phyloP scores from a whole-genome alignment of 768 basidiomycete species.

The Lentinula detonsa region DNA sequence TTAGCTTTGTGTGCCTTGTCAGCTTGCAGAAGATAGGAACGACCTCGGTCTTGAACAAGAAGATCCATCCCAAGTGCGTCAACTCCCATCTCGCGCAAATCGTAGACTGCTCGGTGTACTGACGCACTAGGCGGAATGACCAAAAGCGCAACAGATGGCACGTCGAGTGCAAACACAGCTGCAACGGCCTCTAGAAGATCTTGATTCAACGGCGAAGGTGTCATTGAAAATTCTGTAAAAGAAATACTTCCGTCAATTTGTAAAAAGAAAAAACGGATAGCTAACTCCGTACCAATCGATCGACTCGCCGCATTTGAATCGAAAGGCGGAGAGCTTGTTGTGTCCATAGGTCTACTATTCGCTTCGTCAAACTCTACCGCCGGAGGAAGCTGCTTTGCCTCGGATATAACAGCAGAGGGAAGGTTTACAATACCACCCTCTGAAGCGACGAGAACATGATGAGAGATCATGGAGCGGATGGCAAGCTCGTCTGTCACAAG shows the following conservation, averaged over 20 bases:
- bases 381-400: constrained; percentile 9
- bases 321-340: not conserved
- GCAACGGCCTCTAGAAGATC: constrained; percentile 63
- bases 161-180: constrained; percentile 65
- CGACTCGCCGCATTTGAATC: not conserved
- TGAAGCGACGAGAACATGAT: constrained; percentile 60
- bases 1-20: constrained; percentile 32
- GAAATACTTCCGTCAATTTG: not conserved
- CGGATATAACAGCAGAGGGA: constrained; percentile 13
- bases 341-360: not conserved
- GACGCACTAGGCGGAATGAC: constrained; percentile 59
- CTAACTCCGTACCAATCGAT: not conserved
- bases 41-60: constrained; percentile 33
- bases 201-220: constrained; percentile 49
- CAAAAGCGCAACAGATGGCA: constrained; percentile 61
- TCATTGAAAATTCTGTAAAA: constrained; percentile 34
- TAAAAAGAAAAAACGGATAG: not conserved
- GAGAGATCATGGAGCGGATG: constrained; percentile 20
- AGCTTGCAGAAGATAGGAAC: constrained; percentile 34
- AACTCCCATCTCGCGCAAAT: constrained; percentile 59
- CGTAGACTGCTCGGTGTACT: constrained; percentile 57
- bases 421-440: constrained; percentile 53
- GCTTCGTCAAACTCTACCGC: constrained; percentile 6
- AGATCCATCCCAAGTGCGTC: constrained; percentile 61
- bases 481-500: not conserved